Conservation (phyloP, 2,329 filamentous ascomycete genomes). For the Cladosporium cucumerinum region DNA sequence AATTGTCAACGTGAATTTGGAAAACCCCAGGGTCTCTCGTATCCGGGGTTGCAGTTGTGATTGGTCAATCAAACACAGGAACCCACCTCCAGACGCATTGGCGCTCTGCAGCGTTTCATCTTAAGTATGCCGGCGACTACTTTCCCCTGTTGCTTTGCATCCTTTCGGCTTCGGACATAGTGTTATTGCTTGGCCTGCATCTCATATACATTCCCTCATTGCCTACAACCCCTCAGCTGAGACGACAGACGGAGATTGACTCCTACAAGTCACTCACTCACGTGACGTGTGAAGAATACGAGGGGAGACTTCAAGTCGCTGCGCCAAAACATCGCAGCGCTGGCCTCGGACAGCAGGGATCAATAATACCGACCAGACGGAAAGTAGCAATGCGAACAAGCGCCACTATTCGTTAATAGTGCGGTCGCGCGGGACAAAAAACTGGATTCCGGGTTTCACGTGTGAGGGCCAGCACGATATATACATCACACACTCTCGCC, state of each 20-base stretch:
- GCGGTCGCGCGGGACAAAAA: slow-evolving; percentile 1
- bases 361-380: slow-evolving; percentile 4
- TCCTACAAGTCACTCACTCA: background rate
- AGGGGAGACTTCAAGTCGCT: background rate
- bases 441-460: slow-evolving; percentile 10
- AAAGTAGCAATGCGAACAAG: slow-evolving; percentile 4
- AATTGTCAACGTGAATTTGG: background rate
- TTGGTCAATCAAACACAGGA: background rate
- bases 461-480: slow-evolving; percentile 1
- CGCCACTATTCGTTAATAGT: slow-evolving; percentile 11
- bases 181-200: slow-evolving; percentile 9
- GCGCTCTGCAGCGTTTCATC: slow-evolving; percentile 8
- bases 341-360: background rate
- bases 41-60: background rate
- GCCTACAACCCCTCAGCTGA: background rate
- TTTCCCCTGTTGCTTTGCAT: slow-evolving; percentile 14
- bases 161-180: slow-evolving; percentile 2
- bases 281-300: background rate
- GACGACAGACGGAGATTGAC: background rate
- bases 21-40: background rate
- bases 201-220: background rate
- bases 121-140: background rate
- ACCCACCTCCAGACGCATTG: background rate
- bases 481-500: background rate
- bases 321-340: background rate